Percentiles rank a stretch among this genome's conserved stretches.
These are phyloP conservation scores for Leishmania mexicana DNA, from an alignment of 208 protist species.

Conservation along the genomic window DNA sequence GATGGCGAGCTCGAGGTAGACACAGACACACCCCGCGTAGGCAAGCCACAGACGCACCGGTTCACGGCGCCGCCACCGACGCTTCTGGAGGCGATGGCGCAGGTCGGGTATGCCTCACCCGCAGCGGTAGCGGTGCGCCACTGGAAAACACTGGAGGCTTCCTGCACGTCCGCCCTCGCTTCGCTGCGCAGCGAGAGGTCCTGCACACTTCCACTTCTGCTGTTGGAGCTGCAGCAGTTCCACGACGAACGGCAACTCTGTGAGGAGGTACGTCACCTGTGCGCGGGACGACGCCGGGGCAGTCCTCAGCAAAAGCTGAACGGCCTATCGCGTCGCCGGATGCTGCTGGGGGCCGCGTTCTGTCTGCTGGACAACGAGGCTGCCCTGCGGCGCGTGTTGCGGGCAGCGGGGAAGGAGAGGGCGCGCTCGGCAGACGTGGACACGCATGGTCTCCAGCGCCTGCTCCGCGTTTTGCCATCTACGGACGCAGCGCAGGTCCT, in stretches of 20 bases:
- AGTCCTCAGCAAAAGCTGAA: constrained; percentile 4
- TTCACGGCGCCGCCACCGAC: constrained; percentile 11
- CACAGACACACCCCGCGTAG: neutral
- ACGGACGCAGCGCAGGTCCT: constrained; percentile 16
- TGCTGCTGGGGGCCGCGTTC: constrained; percentile 64
- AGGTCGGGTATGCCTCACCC: constrained; percentile 29
- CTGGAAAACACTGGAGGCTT: constrained; percentile 16
- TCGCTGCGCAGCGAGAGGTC: neutral
- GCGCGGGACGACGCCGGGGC: neutral
- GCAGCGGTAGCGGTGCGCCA: constrained; percentile 7
- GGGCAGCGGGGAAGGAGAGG: constrained; percentile 25
- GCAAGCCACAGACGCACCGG: constrained; percentile 9
- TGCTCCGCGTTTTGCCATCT: constrained; percentile 58
- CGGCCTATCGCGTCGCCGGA: constrained; percentile 21
- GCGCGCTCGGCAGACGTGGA: constrained; percentile 64
- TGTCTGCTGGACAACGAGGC: constrained; percentile 45
- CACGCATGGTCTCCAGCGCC: constrained; percentile 65
- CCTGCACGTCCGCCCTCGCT: neutral
- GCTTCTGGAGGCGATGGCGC: constrained; percentile 32
- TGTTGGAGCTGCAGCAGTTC: constrained; percentile 18
- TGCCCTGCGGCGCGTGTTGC: constrained; percentile 49
- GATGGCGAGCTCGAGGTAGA: neutral
- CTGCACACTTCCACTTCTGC: constrained; percentile 11
- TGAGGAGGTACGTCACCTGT: constrained; percentile 14
- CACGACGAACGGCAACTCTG: constrained; percentile 23